phyloP scores from a whole-genome alignment of 1,284 basidiomycete species.

The Fomitopsis pinicola region DNA sequence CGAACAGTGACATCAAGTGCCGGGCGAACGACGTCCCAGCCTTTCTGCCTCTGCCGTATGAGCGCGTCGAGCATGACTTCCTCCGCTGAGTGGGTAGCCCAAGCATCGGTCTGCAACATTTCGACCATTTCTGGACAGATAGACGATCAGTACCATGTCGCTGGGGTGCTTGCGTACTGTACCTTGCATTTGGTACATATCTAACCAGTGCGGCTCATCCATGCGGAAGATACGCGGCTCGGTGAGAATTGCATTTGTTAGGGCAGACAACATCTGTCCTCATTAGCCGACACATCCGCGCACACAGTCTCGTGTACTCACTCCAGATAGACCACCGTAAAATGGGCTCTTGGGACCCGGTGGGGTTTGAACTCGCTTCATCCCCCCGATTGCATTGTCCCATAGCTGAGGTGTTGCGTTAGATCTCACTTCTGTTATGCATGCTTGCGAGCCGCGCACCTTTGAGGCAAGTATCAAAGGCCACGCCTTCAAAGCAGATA shows the following conservation, averaged over 20 bases:
- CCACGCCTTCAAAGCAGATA: not conserved
- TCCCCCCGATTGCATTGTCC: constrained; percentile 12
- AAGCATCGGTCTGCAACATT: too few species aligned
- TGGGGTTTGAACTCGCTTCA: constrained; percentile 12
- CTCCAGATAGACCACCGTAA: not conserved
- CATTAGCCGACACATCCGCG: not conserved
- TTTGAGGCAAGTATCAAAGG: not conserved
- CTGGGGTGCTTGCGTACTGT: not conserved
- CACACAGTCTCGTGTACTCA: not conserved
- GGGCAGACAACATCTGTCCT: constrained; percentile 19
- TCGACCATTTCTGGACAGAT: too few species aligned
- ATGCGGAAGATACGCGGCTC: constrained; percentile 33
- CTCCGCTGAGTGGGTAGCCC: not conserved
- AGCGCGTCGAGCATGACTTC: constrained; percentile 29
- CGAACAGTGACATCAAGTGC: constrained; percentile 37
- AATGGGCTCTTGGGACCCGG: not conserved
- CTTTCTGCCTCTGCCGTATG: constrained; percentile 28
- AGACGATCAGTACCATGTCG: too few species aligned
- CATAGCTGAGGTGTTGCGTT: constrained; percentile 16
- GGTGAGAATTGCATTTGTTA: constrained; percentile 31
- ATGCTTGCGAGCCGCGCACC: not conserved
- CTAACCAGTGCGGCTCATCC: constrained; percentile 13
- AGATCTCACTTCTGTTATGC: too few species aligned
- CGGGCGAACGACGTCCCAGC: constrained; percentile 34
- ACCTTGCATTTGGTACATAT: constrained; percentile 24